phyloP scores from a whole-genome alignment of 2,329 filamentous ascomycete species.

The Hypoxylon sp. region DNA sequence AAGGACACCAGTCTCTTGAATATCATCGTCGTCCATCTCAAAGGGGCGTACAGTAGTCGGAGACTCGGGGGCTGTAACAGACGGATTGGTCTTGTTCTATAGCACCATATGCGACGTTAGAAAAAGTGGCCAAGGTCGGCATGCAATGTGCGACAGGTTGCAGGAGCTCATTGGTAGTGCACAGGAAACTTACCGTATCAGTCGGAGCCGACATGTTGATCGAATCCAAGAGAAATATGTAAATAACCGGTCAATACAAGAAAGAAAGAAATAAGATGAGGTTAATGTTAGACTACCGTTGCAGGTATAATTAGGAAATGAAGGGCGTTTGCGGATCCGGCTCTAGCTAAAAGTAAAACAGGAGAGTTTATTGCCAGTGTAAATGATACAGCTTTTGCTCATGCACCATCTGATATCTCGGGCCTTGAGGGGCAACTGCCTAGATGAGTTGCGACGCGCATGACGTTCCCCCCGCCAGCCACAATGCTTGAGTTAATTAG shows the following conservation, averaged over 20 bases:
- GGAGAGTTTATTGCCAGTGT: slow-evolving; percentile 27
- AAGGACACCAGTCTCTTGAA: slow-evolving; percentile 71
- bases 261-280: slow-evolving; percentile 5
- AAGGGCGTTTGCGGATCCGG: slow-evolving; percentile 22
- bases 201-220: slow-evolving; percentile 55
- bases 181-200: slow-evolving; percentile 52
- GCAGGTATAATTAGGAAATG: slow-evolving; percentile 9
- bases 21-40: slow-evolving; percentile 79
- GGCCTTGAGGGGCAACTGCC: slow-evolving; percentile 37
- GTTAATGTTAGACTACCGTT: slow-evolving; percentile 13
- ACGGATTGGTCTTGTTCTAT: slow-evolving; percentile 62
- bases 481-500: slow-evolving; percentile 17
- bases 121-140: slow-evolving; percentile 11
- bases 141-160: slow-evolving; percentile 25
- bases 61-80: slow-evolving; percentile 69
- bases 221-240: slow-evolving; percentile 4
- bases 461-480: slow-evolving; percentile 47
- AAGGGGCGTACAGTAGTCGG: slow-evolving; percentile 76
- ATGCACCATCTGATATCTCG: slow-evolving; percentile 29
- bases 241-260: slow-evolving; percentile 2
- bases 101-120: slow-evolving; percentile 36
- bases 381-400: slow-evolving; percentile 22
- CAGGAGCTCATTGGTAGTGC: slow-evolving; percentile 35
- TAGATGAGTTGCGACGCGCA: slow-evolving; percentile 39
- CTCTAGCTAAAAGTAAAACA: slow-evolving; percentile 33